Conservation (phyloP, 2,329 filamentous ascomycete species). For the Trichoderma sp. region DNA sequence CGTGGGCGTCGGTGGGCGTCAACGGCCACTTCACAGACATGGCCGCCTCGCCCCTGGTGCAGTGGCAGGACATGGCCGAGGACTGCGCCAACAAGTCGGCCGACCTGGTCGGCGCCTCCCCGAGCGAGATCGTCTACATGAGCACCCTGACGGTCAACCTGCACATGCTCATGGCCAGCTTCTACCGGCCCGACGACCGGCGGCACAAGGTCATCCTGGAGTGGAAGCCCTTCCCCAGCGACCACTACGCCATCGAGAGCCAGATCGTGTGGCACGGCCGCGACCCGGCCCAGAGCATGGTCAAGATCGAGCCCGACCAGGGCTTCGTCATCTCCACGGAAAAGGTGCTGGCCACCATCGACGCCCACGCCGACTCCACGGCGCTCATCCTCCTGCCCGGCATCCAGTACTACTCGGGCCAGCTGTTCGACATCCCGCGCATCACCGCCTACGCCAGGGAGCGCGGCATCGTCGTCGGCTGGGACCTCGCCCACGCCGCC, state of each 20-base stretch:
- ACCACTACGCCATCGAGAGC: slow-evolving; percentile 82
- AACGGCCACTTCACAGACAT: slow-evolving; percentile 77
- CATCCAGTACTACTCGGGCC: slow-evolving; percentile 90
- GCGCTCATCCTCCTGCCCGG: slow-evolving; percentile 81
- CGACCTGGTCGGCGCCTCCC: slow-evolving; percentile 71
- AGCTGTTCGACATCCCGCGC: slow-evolving; percentile 77
- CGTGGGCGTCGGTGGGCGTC: slow-evolving; percentile 83
- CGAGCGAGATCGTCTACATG: slow-evolving; percentile 82
- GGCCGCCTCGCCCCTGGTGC: slow-evolving; percentile 65
- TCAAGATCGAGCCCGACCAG: slow-evolving; percentile 69
- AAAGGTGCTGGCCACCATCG: slow-evolving; percentile 71
- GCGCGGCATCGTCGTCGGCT: slow-evolving; percentile 73
- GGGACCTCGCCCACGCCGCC: slow-evolving; percentile 85
- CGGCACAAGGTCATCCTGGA: slow-evolving; percentile 83
- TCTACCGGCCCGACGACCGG: slow-evolving; percentile 69
- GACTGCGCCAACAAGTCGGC: slow-evolving; percentile 70
- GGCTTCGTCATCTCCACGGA: slow-evolving; percentile 67
- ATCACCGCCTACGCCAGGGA: slow-evolving; percentile 78
- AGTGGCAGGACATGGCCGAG: slow-evolving; percentile 80
- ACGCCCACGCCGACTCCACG: slow-evolving; percentile 70
- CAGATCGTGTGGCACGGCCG: slow-evolving; percentile 74
- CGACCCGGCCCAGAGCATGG: slow-evolving; percentile 67
- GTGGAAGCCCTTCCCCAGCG: slow-evolving; percentile 86
- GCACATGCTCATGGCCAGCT: slow-evolving; percentile 80
- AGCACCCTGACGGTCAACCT: slow-evolving; percentile 81